Percentiles rank a stretch among this genome's conserved stretches.
phyloP scores from a whole-genome alignment of 108 stramenopile species.

The Cyclotella kingstonii region DNA sequence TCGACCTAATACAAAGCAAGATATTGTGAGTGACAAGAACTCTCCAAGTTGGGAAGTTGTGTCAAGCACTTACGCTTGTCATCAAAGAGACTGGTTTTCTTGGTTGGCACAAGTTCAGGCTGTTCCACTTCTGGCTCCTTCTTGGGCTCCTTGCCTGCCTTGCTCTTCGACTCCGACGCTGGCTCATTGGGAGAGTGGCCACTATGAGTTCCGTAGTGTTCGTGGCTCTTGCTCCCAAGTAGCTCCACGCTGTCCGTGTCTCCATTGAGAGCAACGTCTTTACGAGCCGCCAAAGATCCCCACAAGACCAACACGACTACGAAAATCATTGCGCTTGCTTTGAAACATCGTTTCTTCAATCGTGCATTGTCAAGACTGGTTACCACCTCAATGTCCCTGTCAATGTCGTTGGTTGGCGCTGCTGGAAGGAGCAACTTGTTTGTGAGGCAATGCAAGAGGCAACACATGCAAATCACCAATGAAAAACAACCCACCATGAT shows the following conservation, averaged over 20 bases:
- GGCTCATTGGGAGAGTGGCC: background rate
- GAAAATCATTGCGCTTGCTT: background rate
- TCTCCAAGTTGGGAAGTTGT: background rate
- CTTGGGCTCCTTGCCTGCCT: background rate
- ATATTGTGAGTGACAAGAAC: background rate
- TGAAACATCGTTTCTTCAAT: no score
- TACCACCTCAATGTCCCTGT: background rate
- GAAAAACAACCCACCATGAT: constrained; percentile 1
- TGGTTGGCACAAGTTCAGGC: background rate
- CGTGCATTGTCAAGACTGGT: background rate
- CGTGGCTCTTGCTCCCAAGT: no score
- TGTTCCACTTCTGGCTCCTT: background rate
- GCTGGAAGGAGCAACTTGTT: background rate
- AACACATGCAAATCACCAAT: background rate
- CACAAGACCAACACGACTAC: background rate
- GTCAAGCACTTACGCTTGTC: constrained; percentile 1
- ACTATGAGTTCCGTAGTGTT: no score
- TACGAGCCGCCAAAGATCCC: no score
- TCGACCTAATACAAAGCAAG: constrained; percentile 46
- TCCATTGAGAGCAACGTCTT: no score
- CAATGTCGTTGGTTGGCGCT: background rate
- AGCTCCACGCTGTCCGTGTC: no score
- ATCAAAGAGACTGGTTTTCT: constrained; percentile 8
- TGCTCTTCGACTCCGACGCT: background rate
- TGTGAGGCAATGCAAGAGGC: background rate